Base-by-base conservation (phyloP, 192 early-diverging fungal species). In the Entomortierella lignicola region DNA sequence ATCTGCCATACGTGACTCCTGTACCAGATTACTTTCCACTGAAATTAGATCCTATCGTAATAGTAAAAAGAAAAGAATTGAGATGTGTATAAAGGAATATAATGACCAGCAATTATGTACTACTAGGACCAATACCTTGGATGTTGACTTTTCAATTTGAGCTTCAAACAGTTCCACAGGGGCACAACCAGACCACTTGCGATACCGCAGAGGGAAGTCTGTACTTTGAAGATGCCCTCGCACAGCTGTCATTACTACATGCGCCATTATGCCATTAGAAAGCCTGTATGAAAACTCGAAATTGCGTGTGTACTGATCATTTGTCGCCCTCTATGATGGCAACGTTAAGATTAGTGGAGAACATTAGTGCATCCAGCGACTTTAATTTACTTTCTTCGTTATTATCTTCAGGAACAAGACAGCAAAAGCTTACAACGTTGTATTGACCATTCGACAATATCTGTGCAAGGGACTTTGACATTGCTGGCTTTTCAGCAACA, bases 401-500 rank as follows among this genome's bases (percentile, higher is more conserved):
- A 30, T 20, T 23, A 53, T 5, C 11, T 37, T 55, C 26, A 55
- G 2, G 44, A 51, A n/a, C 20, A 23, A 41, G 70, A n/a, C 11
- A 3, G 25, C 15, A 27, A n/a, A 25, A 3, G 27, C 57, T 55
- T 82, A 83, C 82, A 31, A 74, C 54, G 26, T 42, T 32, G 55
- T 67, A 83, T n/a, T 66, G 65, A 1, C 85, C 87, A 27, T 88
- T 68, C 2, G 92, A 89, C 7, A 98, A 87, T 43, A 97, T 91
- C 34, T 81, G 71, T 0, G 93, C 91, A n/a, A 98, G 86, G 21
- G 89, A 83, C 71, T 93, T 95, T 21, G 96, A 87, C 65, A 95
- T 93, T 54, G 91, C 92, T 55, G 94, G 94, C 82, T 99, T 99
- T 71, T 99, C 97, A 53, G 97, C 97, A 37, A 99, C 96, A 81